These are phyloP conservation scores for Ophiostoma sp. DNA, from an alignment of 2,329 filamentous ascomycete genomes.

Conservation along the genomic window DNA sequence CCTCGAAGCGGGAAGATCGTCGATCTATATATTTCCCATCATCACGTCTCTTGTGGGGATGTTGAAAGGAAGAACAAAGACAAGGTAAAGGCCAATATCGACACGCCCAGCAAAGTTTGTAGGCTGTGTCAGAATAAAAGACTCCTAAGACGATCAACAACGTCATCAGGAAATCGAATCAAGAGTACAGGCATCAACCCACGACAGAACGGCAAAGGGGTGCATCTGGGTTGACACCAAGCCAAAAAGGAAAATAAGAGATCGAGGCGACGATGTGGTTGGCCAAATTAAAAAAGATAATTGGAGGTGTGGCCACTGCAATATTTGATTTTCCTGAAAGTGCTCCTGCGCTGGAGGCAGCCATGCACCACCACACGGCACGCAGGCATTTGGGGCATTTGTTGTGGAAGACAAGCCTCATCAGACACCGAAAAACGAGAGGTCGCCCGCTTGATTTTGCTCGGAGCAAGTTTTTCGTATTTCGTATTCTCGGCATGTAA, in stretches of 20 bases:
- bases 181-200: not conserved
- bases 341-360: too few relatives aligned
- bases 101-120: not conserved
- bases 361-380: too few relatives aligned
- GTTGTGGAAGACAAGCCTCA: too few relatives aligned
- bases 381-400: too few relatives aligned
- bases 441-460: too few relatives aligned
- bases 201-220: too few relatives aligned
- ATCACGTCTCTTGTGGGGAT: not conserved
- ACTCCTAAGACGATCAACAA: not conserved
- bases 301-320: too few relatives aligned
- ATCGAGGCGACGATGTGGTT: not conserved
- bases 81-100: not conserved
- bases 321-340: too few relatives aligned
- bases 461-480: conserved; percentile 7
- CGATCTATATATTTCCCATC: not conserved
- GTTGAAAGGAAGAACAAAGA: not conserved
- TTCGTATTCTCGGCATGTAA: not conserved
- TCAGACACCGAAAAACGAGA: too few relatives aligned
- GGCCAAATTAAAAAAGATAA: not conserved
- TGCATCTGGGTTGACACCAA: not conserved
- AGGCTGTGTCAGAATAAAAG: not conserved
- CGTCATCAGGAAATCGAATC: not conserved
- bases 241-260: not conserved
- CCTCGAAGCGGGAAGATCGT: not conserved